These are phyloP conservation scores for Hypericum perforatum DNA, from an alignment of 345 rosid genomes.

Conservation along the genomic window DNA sequence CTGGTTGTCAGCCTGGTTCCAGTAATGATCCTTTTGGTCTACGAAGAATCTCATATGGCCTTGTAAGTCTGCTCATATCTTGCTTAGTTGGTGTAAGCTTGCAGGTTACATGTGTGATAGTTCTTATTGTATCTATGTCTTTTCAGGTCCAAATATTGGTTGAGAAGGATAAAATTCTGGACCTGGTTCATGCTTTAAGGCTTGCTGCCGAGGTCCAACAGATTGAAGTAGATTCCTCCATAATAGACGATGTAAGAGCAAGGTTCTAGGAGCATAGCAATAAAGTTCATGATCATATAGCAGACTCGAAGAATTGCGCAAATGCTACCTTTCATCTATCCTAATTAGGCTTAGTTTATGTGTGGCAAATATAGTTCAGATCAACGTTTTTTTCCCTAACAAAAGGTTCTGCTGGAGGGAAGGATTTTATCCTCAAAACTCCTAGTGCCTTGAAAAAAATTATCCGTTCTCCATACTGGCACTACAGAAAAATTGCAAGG, in stretches of 20 bases:
- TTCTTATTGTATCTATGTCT: slow-evolving; percentile 3
- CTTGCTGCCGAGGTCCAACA: slow-evolving; percentile 79
- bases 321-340: no score
- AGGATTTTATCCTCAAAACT: no score
- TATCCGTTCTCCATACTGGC: no score
- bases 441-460: no score
- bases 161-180: slow-evolving; percentile 55
- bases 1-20: slow-evolving; percentile 97
- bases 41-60: slow-evolving; percentile 87
- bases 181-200: slow-evolving; percentile 49
- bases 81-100: not conserved
- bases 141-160: slow-evolving; percentile 81
- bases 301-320: no score
- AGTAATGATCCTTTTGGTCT: slow-evolving; percentile 89
- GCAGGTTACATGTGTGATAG: slow-evolving; percentile 6
- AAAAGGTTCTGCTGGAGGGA: no score
- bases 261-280: not conserved
- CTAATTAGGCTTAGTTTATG: no score
- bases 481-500: no score
- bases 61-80: slow-evolving; percentile 45
- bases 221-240: slow-evolving; percentile 41
- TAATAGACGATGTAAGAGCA: slow-evolving; percentile 63
- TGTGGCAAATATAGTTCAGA: no score
- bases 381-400: no score
- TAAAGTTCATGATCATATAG: no score